phyloP scores from a whole-genome alignment of 371 early-diverging fungal species.

The Mucor circinelloides region DNA sequence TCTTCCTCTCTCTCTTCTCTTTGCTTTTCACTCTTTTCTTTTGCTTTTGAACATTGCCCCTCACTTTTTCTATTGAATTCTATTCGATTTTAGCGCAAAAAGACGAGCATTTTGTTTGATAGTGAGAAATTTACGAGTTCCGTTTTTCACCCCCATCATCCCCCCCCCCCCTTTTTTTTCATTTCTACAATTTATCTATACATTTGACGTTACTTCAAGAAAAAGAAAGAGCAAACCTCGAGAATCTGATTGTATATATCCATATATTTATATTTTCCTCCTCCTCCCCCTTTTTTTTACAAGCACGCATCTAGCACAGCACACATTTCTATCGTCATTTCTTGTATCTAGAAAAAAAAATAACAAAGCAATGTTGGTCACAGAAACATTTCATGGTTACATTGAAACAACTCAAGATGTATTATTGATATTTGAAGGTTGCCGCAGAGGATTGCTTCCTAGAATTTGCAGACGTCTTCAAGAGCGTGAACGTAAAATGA shows the following conservation, averaged over 20 bases:
- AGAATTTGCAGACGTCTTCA: slow-evolving; percentile 65
- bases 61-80: neutral
- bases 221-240: neutral
- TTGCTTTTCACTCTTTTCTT: slow-evolving; percentile 3
- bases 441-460: slow-evolving; percentile 60
- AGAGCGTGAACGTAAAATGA: slow-evolving; percentile 61
- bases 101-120: neutral
- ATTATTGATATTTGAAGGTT: slow-evolving; percentile 69
- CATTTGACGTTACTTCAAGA: neutral
- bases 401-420: slow-evolving; percentile 69
- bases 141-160: neutral
- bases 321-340: neutral
- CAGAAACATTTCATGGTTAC: slow-evolving; percentile 56
- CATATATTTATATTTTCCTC: neutral
- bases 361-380: slow-evolving; percentile 28
- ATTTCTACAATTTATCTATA: neutral
- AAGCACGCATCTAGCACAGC: neutral
- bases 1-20: neutral
- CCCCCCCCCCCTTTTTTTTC: neutral
- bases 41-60: neutral
- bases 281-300: too few species aligned
- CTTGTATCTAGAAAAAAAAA: neutral
- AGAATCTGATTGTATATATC: neutral
- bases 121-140: neutral
- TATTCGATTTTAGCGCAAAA: neutral